These are phyloP conservation scores for Xylariaceae sp. DNA, from an alignment of 2,329 filamentous ascomycete genomes.

Conservation along the genomic window DNA sequence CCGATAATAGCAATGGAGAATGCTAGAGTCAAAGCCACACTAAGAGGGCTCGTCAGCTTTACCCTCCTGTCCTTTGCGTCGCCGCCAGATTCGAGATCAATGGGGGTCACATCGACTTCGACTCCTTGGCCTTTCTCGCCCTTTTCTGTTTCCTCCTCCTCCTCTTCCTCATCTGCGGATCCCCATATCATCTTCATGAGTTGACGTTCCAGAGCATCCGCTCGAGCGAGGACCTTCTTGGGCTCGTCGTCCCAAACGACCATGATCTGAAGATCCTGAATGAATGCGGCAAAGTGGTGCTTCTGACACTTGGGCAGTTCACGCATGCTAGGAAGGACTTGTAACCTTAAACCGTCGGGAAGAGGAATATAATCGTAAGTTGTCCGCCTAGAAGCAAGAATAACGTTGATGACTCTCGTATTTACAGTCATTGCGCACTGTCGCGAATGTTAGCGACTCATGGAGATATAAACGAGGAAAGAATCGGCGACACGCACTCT, in stretches of 20 bases:
- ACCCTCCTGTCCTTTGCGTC: constrained; percentile 44
- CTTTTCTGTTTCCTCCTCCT: constrained; percentile 40
- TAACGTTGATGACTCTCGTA: constrained; percentile 59
- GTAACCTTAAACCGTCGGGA: constrained; percentile 53
- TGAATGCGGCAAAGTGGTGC: constrained; percentile 63
- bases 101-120: constrained; percentile 39
- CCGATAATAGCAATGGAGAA: constrained; percentile 52
- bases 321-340: constrained; percentile 56
- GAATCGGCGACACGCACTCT: constrained; percentile 28
- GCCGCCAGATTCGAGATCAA: constrained; percentile 37
- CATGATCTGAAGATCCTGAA: constrained; percentile 54
- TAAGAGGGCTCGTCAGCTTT: constrained; percentile 51
- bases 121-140: constrained; percentile 26
- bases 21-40: constrained; percentile 49
- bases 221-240: constrained; percentile 49
- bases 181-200: constrained; percentile 58
- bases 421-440: constrained; percentile 66
- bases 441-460: constrained; percentile 10
- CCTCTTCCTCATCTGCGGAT: constrained; percentile 36
- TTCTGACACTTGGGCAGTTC: constrained; percentile 58
- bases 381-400: constrained; percentile 44
- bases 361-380: constrained; percentile 56
- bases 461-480: background rate
- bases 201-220: constrained; percentile 46
- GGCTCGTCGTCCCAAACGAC: constrained; percentile 63